A percentile compares a stretch with the other conserved stretches of the same genome.
phyloP scores from a whole-genome alignment of 768 basidiomycete species.

The Boletus reticuloceps region DNA sequence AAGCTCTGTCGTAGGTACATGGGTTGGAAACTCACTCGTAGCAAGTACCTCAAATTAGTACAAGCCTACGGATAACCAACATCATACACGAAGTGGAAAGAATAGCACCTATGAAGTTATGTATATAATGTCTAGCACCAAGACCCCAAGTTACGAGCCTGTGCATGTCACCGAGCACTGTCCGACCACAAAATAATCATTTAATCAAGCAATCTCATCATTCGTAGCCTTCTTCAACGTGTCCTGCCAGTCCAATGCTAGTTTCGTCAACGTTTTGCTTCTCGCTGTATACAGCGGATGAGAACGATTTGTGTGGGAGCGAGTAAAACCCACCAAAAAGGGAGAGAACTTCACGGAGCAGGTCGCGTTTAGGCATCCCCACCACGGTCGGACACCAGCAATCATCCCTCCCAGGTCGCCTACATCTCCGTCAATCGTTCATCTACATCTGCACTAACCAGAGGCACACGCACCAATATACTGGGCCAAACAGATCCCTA shows the following conservation, averaged over 20 bases:
- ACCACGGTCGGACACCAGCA: conserved; percentile 66
- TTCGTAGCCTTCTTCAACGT: conserved; percentile 59
- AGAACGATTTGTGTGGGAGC: background rate
- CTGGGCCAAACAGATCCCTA: conserved; percentile 84
- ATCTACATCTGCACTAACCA: background rate
- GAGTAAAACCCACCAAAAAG: conserved; percentile 64
- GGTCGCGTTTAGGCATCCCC: conserved; percentile 76
- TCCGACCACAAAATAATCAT: background rate
- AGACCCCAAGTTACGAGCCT: too few relatives aligned
- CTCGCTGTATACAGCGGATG: conserved; percentile 44
- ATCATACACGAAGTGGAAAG: too few relatives aligned
- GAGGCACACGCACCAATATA: conserved; percentile 69
- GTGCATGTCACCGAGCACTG: too few relatives aligned
- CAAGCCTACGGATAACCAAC: too few relatives aligned
- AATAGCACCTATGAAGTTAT: too few relatives aligned
- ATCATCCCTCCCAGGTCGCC: conserved; percentile 65
- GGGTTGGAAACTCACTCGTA: background rate
- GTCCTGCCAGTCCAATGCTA: conserved; percentile 84
- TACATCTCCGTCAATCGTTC: conserved; percentile 22
- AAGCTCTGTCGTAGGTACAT: background rate
- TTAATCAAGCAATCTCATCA: conserved; percentile 39
- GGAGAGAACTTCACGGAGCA: conserved; percentile 75
- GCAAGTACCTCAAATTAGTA: too few relatives aligned
- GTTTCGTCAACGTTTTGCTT: conserved; percentile 70
- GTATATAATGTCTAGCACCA: too few relatives aligned